phyloP scores from a whole-genome alignment of 2,329 filamentous ascomycete species.

The Fusarium chuoi region DNA sequence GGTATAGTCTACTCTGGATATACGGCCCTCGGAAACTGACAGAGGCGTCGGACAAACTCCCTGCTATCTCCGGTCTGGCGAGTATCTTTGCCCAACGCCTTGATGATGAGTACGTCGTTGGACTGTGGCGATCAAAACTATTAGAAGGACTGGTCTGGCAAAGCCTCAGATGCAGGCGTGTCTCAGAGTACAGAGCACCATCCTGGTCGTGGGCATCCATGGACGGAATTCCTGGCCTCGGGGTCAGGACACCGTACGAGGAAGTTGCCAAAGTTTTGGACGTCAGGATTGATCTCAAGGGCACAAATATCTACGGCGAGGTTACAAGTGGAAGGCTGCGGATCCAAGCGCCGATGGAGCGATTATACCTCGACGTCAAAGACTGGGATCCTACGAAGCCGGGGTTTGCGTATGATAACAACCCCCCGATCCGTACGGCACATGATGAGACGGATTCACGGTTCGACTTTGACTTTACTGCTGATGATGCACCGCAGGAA shows the following conservation, averaged over 20 bases:
- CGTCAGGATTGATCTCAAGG: background rate
- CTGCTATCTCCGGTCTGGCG: background rate
- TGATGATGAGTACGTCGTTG: background rate
- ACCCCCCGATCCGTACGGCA: background rate
- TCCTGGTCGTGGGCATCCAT: slow-evolving; percentile 3
- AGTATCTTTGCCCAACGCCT: background rate
- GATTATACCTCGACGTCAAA: background rate
- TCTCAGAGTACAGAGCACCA: background rate
- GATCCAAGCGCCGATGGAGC: background rate
- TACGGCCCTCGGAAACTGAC: background rate
- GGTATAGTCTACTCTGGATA: background rate
- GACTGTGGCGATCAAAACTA: background rate
- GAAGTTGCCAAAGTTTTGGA: background rate
- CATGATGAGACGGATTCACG: background rate
- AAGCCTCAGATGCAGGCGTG: background rate
- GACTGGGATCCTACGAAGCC: background rate
- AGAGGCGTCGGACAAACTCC: slow-evolving; percentile 4
- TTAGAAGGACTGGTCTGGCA: background rate
- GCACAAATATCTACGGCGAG: background rate
- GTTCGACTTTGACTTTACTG: background rate
- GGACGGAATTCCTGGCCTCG: background rate
- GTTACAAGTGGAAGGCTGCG: background rate
- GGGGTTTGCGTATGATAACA: fast-evolving
- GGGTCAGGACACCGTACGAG: fast-evolving
- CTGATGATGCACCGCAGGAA: background rate